Evolutionary conservation across 257 asterid genomes (phyloP).

Genomic region (Primulina huaijiensis): DNA sequence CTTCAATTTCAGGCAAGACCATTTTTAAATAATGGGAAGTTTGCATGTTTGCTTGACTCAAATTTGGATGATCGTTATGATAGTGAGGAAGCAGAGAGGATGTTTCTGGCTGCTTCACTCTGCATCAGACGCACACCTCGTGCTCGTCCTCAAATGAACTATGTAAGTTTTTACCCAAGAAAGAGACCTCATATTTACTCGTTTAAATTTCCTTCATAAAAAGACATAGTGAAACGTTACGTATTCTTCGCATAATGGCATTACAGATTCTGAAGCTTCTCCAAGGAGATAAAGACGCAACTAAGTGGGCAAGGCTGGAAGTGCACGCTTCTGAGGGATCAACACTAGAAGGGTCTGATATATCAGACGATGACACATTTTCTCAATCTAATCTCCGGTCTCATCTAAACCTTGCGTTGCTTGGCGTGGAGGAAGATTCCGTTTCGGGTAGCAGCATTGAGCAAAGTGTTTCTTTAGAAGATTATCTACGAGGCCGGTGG

Average conservation of each 20-base stretch:
- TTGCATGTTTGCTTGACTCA: conserved; percentile 59
- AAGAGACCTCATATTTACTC: neutral
- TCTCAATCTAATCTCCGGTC: conserved; percentile 71
- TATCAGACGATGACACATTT: conserved; percentile 56
- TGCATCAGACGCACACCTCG: conserved; percentile 83
- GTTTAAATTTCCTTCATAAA: neutral
- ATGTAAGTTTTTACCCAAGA: conserved; percentile 44
- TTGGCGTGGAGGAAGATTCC: conserved; percentile 73
- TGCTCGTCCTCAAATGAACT: conserved; percentile 89
- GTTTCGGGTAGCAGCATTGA: conserved; percentile 80
- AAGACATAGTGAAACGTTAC: neutral
- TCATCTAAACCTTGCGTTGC: conserved; percentile 81
- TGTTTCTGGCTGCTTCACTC: conserved; percentile 84
- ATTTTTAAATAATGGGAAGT: conserved; percentile 55
- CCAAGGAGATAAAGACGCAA: conserved; percentile 61
- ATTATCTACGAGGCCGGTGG: conserved; percentile 77
- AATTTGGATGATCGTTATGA: conserved; percentile 53
- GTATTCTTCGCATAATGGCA: conserved; percentile 9
- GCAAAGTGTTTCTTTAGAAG: conserved; percentile 67
- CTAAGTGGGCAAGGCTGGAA: conserved; percentile 73
- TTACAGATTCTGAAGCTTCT: conserved; percentile 74
- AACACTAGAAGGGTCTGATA: conserved; percentile 47
- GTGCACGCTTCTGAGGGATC: conserved; percentile 52
- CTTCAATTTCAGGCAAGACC: conserved; percentile 71
- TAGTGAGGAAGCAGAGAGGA: conserved; percentile 66